Percentiles rank a stretch among this genome's conserved stretches.
Conservation (phyloP, 345 rosid species). For the Gossypium australe region DNA sequence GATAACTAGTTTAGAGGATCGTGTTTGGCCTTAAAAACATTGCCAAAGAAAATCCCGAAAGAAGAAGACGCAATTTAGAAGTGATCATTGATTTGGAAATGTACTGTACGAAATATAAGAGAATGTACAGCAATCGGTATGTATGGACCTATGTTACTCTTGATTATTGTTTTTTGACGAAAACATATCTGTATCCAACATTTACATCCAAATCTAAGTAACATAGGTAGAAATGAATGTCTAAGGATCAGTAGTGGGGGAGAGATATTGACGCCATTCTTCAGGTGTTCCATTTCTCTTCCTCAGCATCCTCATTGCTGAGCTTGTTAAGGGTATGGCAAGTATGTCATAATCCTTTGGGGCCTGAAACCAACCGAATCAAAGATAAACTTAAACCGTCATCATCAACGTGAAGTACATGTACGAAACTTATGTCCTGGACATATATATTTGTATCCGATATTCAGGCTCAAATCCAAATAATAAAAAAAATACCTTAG, state of each 20-base stretch:
- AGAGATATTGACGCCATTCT: conserved; percentile 86
- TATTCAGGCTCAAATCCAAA: background rate
- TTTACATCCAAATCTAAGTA: background rate
- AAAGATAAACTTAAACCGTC: too few relatives aligned
- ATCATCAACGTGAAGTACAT: too few relatives aligned
- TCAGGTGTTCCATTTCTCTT: conserved; percentile 65
- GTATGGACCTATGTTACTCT: too few relatives aligned
- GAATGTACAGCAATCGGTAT: too few relatives aligned
- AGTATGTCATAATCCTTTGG: conserved; percentile 86
- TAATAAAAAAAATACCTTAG: conserved; percentile 50
- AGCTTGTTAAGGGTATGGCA: conserved; percentile 73
- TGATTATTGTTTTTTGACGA: too few relatives aligned
- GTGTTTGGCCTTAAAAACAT: too few relatives aligned
- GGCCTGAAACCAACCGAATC: conserved; percentile 43
- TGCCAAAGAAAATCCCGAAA: too few relatives aligned
- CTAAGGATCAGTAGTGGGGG: conserved; percentile 35
- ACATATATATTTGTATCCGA: background rate
- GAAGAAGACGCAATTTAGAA: too few relatives aligned
- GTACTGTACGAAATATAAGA: too few relatives aligned
- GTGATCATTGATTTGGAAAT: too few relatives aligned
- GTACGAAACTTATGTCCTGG: too few relatives aligned
- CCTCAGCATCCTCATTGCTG: conserved; percentile 64
- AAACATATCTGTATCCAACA: background rate
- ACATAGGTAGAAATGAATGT: conserved; percentile 7
- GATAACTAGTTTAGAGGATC: too few relatives aligned